Base-by-base conservation (phyloP, 495 filamentous ascomycete genomes). In the Podospora conica region DNA sequence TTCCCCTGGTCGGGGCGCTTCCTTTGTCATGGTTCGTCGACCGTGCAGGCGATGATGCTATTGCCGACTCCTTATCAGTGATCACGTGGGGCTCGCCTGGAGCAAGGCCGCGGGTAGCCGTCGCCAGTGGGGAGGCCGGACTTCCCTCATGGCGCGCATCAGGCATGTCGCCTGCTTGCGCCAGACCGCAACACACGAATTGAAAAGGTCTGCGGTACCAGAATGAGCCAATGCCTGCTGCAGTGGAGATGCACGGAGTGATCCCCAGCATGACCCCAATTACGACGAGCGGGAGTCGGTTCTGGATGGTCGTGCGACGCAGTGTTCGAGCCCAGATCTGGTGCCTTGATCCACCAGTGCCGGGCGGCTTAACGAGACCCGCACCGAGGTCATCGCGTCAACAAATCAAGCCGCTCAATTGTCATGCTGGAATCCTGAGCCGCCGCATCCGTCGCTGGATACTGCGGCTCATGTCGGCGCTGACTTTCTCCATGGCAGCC, bases 51-150 rank as follows among this genome's bases (percentile, higher is more conserved):
- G 64, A 76, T 75, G 75, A 73, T 76, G 75, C 48, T 72, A 73
- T 73, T 68, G 68, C 58, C 53, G 61, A 63, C 57, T 55, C 64
- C 71, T 72, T 73, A 73, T 76, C 71, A 67, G 62, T 58, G 60
- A 68, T 70, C 71, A 71, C 71, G 69, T 70, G 70, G 66, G 18
- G 31, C 56, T n/a, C 18, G 12, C 28, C 15, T 33, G 27, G 54
- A 21, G 6, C 31, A 74, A 70, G 65, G 69, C 75, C 75, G 75
- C 65, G 54, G 64, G 66, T 77, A 77, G 68, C 74, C 74, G 72
- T 48, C 25, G 29, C 5, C 53, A 40, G 68, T 70, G 68, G 69
- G 56, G 68, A 56, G 22, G 11, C 22, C 31, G 23, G n/a, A 23
- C 11, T 20, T 66, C 68, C 68, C 58, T 65, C 66, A 66, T 63